phyloP scores from a whole-genome alignment of 306 rosid species.

The Myrica gale region DNA sequence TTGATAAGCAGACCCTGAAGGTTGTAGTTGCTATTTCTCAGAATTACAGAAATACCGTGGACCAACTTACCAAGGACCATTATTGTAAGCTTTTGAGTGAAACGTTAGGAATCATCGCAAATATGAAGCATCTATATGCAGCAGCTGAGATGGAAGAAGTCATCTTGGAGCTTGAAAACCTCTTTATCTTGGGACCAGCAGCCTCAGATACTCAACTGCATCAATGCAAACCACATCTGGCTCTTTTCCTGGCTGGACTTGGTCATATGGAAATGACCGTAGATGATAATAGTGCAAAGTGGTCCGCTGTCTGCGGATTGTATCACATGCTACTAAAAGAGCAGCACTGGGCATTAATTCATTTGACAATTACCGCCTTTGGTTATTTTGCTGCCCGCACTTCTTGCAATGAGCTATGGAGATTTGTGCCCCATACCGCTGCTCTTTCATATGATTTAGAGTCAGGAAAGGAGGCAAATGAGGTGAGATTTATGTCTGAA shows the following conservation, averaged over 20 bases:
- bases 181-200: slow-evolving; percentile 62
- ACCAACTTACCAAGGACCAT: slow-evolving; percentile 49
- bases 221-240: slow-evolving; percentile 79
- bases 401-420: slow-evolving; percentile 65
- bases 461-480: slow-evolving; percentile 53
- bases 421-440: slow-evolving; percentile 71
- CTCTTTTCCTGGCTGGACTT: slow-evolving; percentile 70
- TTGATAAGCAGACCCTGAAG: slow-evolving; percentile 60
- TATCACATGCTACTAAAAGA: slow-evolving; percentile 76
- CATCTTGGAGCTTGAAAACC: slow-evolving; percentile 56
- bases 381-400: slow-evolving; percentile 71
- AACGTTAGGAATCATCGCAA: slow-evolving; percentile 60
- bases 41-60: slow-evolving; percentile 49
- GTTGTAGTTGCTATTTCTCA: slow-evolving; percentile 50
- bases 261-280: slow-evolving; percentile 59
- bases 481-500: slow-evolving; percentile 60
- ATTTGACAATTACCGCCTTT: slow-evolving; percentile 70
- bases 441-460: slow-evolving; percentile 71
- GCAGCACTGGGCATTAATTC: slow-evolving; percentile 78
- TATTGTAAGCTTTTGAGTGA: slow-evolving; percentile 63
- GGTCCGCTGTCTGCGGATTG: slow-evolving; percentile 56
- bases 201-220: slow-evolving; percentile 40
- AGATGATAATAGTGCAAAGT: slow-evolving; percentile 50
- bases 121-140: slow-evolving; percentile 50
- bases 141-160: slow-evolving; percentile 61